Base-by-base conservation (phyloP, 2,329 filamentous ascomycete species). In the Monilinia fructicola region DNA sequence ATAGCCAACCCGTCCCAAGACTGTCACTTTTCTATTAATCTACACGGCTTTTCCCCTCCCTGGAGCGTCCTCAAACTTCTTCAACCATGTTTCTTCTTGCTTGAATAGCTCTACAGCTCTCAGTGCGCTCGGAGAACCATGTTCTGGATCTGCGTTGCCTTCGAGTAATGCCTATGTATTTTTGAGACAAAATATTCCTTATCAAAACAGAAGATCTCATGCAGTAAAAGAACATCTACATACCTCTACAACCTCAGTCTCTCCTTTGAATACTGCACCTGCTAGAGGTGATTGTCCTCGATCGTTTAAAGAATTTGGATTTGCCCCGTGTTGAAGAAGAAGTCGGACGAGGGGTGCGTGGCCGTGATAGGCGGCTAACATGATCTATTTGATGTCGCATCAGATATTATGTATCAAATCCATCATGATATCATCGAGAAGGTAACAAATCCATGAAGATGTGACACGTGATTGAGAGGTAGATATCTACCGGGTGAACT, bases 261-360 rank as follows among this genome's bases (percentile, higher is more conserved):
- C 87, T 14, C 85, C 85, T 77, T 92, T 92, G 76, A 92, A 92
- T 11, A 92, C 86, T 0, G 89, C 89, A 0, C 90, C 89, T 0
- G 89, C 88, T 4, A 92, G 79, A 0, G 87, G 86, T 69, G 87
- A 90, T 77, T 92, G 90, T 0, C 86, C 86, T 54, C 84, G 78
- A 68, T 88, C 89, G 69, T 92, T 92, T 38, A 91, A 73, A 1
- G 83, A 80, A 75, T 92, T 90, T 0, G 88, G 82, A 72, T 91
- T 87, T 1, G 87, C 88, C 1, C 87, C 87, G 67, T 86, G 81
- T 38, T 84, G 78, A 1, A 91, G 76, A 14, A 92, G 81, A 67
- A 89, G 79, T 56, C 79, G 80, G 35, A 88, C 86, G 0, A 90
- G 81, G 0, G 83, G 80, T 1, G 83, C 80, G 65, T 91, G 86